Conservation (phyloP, 2,329 filamentous ascomycete species). For the Colletotrichum chrysophilum region DNA sequence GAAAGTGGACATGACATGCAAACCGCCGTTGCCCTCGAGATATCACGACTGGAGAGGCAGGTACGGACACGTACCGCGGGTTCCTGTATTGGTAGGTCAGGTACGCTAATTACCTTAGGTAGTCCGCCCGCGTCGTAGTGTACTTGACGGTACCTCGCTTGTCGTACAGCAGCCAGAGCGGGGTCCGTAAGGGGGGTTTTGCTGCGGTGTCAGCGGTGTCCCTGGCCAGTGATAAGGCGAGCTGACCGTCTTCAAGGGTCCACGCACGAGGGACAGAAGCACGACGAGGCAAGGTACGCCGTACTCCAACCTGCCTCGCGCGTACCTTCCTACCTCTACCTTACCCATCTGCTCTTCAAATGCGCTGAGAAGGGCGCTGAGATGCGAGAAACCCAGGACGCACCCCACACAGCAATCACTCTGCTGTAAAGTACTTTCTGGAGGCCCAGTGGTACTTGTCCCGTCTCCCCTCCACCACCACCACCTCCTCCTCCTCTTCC, state of each 20-base stretch:
- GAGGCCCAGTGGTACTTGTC: not conserved
- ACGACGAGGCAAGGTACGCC: constrained; percentile 3
- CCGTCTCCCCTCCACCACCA: not conserved
- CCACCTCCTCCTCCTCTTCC: not conserved
- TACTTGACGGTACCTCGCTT: not conserved
- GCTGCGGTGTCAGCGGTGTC: not conserved
- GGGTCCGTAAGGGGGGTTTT: not conserved
- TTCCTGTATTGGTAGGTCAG: not conserved
- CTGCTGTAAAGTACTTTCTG: not conserved
- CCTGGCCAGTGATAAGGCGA: constrained; percentile 13
- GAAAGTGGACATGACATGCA: not conserved
- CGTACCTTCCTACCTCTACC: not conserved
- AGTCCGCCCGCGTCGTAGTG: not conserved
- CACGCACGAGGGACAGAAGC: constrained; percentile 8
- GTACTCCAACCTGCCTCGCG: not conserved
- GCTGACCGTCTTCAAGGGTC: constrained; percentile 16
- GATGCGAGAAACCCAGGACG: not conserved
- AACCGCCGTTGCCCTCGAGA: constrained; percentile 3
- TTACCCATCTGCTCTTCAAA: not conserved
- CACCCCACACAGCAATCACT: not conserved
- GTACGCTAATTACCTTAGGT: not conserved
- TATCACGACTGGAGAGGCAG: not conserved
- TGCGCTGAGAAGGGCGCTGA: not conserved
- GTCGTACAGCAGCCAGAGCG: not conserved
- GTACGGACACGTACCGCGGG: not conserved